Base-by-base conservation (phyloP, 768 basidiomycete genomes). In the Hypholoma fasciculare region DNA sequence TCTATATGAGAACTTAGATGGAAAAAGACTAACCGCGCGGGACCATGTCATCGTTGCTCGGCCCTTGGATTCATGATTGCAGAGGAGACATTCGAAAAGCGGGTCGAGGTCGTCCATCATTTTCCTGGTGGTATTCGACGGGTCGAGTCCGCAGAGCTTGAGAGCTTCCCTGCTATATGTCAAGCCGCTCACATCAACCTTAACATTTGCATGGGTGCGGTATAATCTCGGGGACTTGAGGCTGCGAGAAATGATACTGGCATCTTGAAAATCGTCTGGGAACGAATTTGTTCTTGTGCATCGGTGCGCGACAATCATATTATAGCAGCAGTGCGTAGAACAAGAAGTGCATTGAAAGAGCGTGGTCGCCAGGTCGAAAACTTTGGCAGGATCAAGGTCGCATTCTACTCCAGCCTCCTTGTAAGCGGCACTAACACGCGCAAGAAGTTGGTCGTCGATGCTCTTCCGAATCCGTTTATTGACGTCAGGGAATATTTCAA, bases 41-140 rank as follows among this genome's bases (percentile, higher is more conserved):
- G 38, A 9, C 54, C 54, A 54, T 20, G 54, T 46, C 54, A 46
- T 47, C 13, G 44, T 48, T 20, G 54, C 34, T 3, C 54, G 30
- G 4, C 54, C 54, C 19, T 38, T 27, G 14, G 4, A 2, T 26
- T 19, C 23, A 12, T 12, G 7, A 5, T 37, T 27, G 16, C 44
- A 54, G 13, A 12, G 11, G 6, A 54, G 23, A 37, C 44, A 46
- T 38, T 54, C 44, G 8, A 54, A 54, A 4, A 54, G 34, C 13
- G 43, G 43, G 17, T 54, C 7, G 1, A 54, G 40, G 36, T 54
- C 34, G 17, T 54, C 49, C 55, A 56, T 56, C 30, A 49, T 17
- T 30, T 49, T 17, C 11, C 23, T 37, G 4, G 55, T 56, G 9
- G 55, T 40, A 27, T 27, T 56, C 14, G 7, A 11, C 9, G 47